Evolutionary conservation across 805 yeast species (phyloP).

Genomic region (Candida piceae): DNA sequence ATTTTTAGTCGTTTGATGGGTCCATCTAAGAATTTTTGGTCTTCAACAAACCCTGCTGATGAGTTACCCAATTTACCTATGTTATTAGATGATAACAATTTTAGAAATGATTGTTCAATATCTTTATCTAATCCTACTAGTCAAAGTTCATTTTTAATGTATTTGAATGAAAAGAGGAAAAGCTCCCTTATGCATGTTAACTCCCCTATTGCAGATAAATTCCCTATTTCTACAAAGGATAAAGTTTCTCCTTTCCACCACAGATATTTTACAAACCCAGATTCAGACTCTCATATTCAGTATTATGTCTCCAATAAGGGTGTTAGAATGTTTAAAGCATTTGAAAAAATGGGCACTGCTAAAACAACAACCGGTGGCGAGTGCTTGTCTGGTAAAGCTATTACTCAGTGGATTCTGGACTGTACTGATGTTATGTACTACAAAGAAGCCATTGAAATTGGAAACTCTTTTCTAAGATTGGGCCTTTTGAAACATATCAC

Average conservation of each 20-base stretch:
- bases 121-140: constrained; percentile 3
- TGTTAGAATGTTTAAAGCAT: constrained; percentile 45
- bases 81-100: constrained; percentile 5
- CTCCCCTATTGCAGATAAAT: background rate
- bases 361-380: constrained; percentile 34
- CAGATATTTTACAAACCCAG: constrained; percentile 80
- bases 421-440: constrained; percentile 67
- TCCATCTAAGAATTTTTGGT: constrained; percentile 63
- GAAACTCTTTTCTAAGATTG: constrained; percentile 42
- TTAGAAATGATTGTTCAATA: constrained; percentile 7
- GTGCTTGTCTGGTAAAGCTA: constrained; percentile 68
- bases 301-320: constrained; percentile 69
- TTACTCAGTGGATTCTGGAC: constrained; percentile 85
- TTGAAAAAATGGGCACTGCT: constrained; percentile 8
- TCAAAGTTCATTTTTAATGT: constrained; percentile 18
- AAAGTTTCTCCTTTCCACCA: constrained; percentile 62
- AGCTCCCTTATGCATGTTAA: constrained; percentile 1
- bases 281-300: constrained; percentile 75
- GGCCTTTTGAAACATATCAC: no score
- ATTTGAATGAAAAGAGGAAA: constrained; percentile 18
- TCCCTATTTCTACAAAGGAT: background rate
- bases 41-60: constrained; percentile 49
- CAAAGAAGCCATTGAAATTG: constrained; percentile 49
- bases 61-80: constrained; percentile 34
- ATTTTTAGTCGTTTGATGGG: constrained; percentile 64